These are phyloP conservation scores for Bruguiera parviflora DNA, from an alignment of 345 rosid genomes.

Conservation along the genomic window DNA sequence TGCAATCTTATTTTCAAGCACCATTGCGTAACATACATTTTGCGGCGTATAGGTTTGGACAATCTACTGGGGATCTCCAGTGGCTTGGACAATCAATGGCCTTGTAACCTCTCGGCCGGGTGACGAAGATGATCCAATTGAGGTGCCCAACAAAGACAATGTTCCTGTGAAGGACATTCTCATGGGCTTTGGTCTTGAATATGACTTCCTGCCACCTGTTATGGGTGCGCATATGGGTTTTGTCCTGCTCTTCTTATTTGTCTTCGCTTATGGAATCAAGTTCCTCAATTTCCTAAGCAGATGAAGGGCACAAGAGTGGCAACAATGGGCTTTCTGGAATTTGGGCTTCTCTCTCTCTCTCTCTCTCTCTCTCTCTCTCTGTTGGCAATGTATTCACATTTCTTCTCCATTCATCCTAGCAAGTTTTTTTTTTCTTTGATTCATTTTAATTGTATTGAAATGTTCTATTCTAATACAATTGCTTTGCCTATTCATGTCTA, in stretches of 20 bases:
- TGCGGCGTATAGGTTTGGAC: too few relatives aligned
- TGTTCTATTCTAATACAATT: too few relatives aligned
- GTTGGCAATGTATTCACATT: too few relatives aligned
- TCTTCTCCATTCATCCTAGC: too few relatives aligned
- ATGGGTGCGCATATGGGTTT: conserved; percentile 36
- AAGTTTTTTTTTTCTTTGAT: too few relatives aligned
- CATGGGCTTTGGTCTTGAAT: conserved; percentile 31
- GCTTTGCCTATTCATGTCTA: too few relatives aligned
- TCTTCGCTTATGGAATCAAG: conserved; percentile 43
- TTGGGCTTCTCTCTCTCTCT: too few relatives aligned
- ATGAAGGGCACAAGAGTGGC: background rate
- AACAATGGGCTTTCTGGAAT: too few relatives aligned
- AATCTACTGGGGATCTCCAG: conserved; percentile 28
- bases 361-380: too few relatives aligned
- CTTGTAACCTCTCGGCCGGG: conserved; percentile 20
- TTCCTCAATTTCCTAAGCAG: conserved; percentile 45
- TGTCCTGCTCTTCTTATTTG: conserved; percentile 38
- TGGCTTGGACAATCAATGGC: conserved; percentile 26
- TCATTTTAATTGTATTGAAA: too few relatives aligned
- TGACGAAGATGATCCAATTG: background rate
- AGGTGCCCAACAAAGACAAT: background rate
- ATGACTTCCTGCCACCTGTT: conserved; percentile 32
- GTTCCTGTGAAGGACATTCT: conserved; percentile 20
- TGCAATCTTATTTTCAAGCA: background rate
- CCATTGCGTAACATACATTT: background rate